Percentiles rank a stretch among this genome's conserved stretches.
Evolutionary conservation across 1,139 yeast species (phyloP).

Genomic region (Blastobotrys serpentis): DNA sequence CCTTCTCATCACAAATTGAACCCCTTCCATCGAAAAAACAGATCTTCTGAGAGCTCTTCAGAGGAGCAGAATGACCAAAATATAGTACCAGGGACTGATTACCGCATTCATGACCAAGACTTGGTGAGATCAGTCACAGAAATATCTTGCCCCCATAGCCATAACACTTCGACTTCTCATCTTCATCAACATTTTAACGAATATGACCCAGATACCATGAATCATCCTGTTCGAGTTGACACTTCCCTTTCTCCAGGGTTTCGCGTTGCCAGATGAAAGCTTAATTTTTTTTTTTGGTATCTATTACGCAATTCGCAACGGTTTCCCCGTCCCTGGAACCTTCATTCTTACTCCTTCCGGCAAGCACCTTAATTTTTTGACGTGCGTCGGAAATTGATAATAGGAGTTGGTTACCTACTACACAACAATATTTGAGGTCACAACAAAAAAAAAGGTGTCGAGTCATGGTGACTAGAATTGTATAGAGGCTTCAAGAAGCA

Average conservation of each 20-base stretch:
- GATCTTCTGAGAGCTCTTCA: not conserved
- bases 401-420: no score
- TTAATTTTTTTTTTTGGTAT: not conserved
- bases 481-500: no score
- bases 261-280: slow-evolving; percentile 16
- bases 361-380: no score
- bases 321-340: no score
- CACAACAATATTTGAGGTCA: no score
- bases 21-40: slow-evolving; percentile 3
- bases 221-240: slow-evolving; percentile 21
- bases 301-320: no score
- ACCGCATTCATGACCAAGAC: slow-evolving; percentile 23
- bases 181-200: slow-evolving; percentile 10
- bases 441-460: no score
- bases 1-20: not conserved
- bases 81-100: slow-evolving; percentile 16
- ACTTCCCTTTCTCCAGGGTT: slow-evolving; percentile 22
- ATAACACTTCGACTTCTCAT: slow-evolving; percentile 15
- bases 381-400: no score
- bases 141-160: not conserved
- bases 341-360: no score
- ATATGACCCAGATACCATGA: slow-evolving; percentile 11
- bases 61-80: not conserved
- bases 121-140: slow-evolving; percentile 13
- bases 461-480: no score